Conservation (phyloP, 2,329 filamentous ascomycete species). For the Nemania bipapillata region DNA sequence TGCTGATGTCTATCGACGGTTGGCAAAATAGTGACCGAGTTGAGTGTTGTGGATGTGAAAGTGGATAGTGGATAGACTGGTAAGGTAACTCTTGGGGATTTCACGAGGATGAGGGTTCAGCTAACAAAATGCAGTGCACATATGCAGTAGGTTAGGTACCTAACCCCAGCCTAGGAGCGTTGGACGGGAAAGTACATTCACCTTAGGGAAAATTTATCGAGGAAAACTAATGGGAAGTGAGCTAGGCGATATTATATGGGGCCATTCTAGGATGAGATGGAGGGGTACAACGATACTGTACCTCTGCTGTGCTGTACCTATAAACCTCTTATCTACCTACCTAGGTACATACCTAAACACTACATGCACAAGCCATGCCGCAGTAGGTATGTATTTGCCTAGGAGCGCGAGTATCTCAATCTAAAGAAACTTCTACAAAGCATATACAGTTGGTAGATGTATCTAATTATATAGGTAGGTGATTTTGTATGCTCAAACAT, state of each 20-base stretch:
- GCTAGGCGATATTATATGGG: slow-evolving; percentile 16
- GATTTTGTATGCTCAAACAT: neutral
- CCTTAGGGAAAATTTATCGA: slow-evolving; percentile 31
- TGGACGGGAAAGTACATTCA: slow-evolving; percentile 30
- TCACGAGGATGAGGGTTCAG: slow-evolving; percentile 40
- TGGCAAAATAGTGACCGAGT: slow-evolving; percentile 25
- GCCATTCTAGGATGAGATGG: slow-evolving; percentile 23
- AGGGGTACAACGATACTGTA: slow-evolving; percentile 21
- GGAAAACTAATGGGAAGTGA: slow-evolving; percentile 21
- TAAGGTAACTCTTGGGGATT: slow-evolving; percentile 25
- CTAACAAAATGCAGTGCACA: slow-evolving; percentile 36
- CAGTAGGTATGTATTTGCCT: neutral
- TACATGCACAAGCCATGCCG: no score
- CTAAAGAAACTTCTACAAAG: no score
- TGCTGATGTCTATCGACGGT: slow-evolving; percentile 24
- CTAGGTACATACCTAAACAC: neutral
- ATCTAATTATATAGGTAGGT: neutral
- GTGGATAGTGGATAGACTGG: slow-evolving; percentile 24
- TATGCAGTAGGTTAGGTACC: slow-evolving; percentile 28
- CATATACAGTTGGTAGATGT: no score
- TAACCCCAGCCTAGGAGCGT: slow-evolving; percentile 22
- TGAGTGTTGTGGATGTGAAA: slow-evolving; percentile 28
- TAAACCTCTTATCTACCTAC: slow-evolving; percentile 4
- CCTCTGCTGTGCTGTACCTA: neutral
- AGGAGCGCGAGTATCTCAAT: no score